Percentiles rank a stretch among this genome's conserved stretches.
phyloP scores from a whole-genome alignment of 805 yeast species.

The Starmera amethionina region DNA sequence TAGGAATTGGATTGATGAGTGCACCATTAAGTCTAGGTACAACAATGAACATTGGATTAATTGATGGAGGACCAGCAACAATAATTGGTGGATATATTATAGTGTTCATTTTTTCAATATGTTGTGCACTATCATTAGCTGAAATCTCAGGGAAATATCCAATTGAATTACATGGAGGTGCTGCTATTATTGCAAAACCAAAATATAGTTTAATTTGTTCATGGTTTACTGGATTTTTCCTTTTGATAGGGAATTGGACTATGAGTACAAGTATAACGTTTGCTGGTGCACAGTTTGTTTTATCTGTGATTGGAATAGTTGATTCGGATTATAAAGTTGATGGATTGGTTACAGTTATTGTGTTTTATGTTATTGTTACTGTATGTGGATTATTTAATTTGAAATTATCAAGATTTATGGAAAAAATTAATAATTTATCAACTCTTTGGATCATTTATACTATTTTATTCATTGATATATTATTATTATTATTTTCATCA shows the following conservation, averaged over 20 bases:
- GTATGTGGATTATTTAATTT: constrained; percentile 56
- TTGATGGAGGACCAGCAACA: constrained; percentile 72
- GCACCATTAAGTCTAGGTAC: constrained; percentile 74
- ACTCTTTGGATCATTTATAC: constrained; percentile 72
- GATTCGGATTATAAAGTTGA: constrained; percentile 51
- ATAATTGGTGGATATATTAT: constrained; percentile 67
- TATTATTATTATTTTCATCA: constrained; percentile 46
- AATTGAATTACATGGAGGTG: constrained; percentile 67
- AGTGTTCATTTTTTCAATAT: constrained; percentile 51
- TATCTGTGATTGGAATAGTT: constrained; percentile 55
- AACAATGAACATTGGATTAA: constrained; percentile 58
- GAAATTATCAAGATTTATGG: constrained; percentile 49
- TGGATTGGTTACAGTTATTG: constrained; percentile 41
- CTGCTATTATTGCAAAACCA: constrained; percentile 57
- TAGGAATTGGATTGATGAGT: constrained; percentile 75
- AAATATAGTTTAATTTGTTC: constrained; percentile 47
- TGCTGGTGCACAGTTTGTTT: constrained; percentile 66
- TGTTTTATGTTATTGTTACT: constrained; percentile 46
- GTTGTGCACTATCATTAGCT: constrained; percentile 63
- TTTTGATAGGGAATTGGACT: constrained; percentile 68
- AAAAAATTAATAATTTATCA: constrained; percentile 54
- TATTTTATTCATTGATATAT: constrained; percentile 54
- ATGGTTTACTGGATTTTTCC: constrained; percentile 75
- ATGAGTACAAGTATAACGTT: constrained; percentile 66
- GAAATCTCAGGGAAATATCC: constrained; percentile 75